Evolutionary conservation across 148 eudicot species (phyloP).

Genomic region (Mesembryanthemum crystallinum): DNA sequence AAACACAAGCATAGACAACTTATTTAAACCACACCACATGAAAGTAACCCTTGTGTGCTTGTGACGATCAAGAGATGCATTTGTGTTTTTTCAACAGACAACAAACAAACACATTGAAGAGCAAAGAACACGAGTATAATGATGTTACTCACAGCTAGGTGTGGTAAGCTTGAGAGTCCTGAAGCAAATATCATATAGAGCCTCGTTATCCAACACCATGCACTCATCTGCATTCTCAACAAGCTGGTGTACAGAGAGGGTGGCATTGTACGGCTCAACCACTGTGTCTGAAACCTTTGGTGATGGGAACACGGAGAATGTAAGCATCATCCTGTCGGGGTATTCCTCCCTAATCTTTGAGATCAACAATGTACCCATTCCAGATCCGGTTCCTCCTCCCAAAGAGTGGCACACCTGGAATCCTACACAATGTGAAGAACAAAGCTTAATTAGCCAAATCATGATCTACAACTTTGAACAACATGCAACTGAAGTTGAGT

Average conservation of each 20-base stretch:
- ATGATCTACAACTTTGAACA: neutral
- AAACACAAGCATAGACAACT: neutral
- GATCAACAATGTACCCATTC: slow-evolving; percentile 72
- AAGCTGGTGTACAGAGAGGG: slow-evolving; percentile 75
- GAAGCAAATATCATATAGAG: slow-evolving; percentile 62
- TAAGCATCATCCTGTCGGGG: slow-evolving; percentile 65
- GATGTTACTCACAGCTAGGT: slow-evolving; percentile 61
- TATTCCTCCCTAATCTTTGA: slow-evolving; percentile 72
- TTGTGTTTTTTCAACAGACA: too few species aligned
- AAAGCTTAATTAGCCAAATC: neutral
- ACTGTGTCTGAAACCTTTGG: slow-evolving; percentile 65
- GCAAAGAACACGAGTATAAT: neutral
- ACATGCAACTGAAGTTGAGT: too few species aligned
- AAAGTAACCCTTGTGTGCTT: too few species aligned
- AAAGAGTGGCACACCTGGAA: slow-evolving; percentile 70
- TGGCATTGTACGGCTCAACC: slow-evolving; percentile 78
- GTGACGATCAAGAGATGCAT: too few species aligned
- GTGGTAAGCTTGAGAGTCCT: slow-evolving; percentile 66
- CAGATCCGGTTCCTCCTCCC: slow-evolving; percentile 72
- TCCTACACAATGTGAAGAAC: slow-evolving; percentile 27
- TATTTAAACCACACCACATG: too few species aligned
- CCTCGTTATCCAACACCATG: slow-evolving; percentile 61
- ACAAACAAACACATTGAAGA: neutral
- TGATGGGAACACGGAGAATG: slow-evolving; percentile 54
- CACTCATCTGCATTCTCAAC: slow-evolving; percentile 82